A percentile compares a stretch with the other conserved stretches of the same genome.
Evolutionary conservation across 192 early-diverging fungal genomes (phyloP).

Genomic region (Coemansia sp.): DNA sequence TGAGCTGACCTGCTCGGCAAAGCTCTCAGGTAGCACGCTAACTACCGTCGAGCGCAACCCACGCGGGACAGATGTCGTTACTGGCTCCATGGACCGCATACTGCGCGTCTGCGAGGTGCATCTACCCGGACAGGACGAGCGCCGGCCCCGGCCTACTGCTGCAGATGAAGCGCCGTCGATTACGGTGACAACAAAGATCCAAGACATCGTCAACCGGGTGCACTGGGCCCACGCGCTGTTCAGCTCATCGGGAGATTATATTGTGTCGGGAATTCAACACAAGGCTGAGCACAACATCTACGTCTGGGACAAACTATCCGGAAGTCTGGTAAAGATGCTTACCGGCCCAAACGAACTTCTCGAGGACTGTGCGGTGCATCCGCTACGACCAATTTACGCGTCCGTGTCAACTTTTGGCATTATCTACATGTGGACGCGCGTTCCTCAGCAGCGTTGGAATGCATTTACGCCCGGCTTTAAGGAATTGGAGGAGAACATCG

Average conservation of each 20-base stretch:
- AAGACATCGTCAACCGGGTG: slow-evolving; percentile 85
- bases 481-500: slow-evolving; percentile 92
- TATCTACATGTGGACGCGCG: slow-evolving; percentile 88
- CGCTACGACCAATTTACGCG: slow-evolving; percentile 76
- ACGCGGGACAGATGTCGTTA: slow-evolving; percentile 62
- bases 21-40: slow-evolving; percentile 36
- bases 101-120: slow-evolving; percentile 67
- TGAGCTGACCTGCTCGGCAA: slow-evolving; percentile 23
- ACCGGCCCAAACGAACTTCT: slow-evolving; percentile 85
- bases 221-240: slow-evolving; percentile 90
- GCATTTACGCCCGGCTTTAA: slow-evolving; percentile 92
- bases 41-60: slow-evolving; percentile 43
- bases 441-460: slow-evolving; percentile 77
- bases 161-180: slow-evolving; percentile 28
- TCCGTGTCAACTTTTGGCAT: slow-evolving; percentile 79
- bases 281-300: slow-evolving; percentile 93
- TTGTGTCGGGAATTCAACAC: slow-evolving; percentile 77
- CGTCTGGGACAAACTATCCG: slow-evolving; percentile 84
- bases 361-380: slow-evolving; percentile 81
- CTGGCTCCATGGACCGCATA: slow-evolving; percentile 78
- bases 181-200: slow-evolving; percentile 66
- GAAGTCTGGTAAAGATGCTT: slow-evolving; percentile 84
- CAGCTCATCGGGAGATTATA: slow-evolving; percentile 85
- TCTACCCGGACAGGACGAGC: slow-evolving; percentile 19
- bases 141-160: background rate